Percentiles rank a stretch among this genome's conserved stretches.
phyloP scores from a whole-genome alignment of 257 asterid species.

The Nicotiana noctiflora region DNA sequence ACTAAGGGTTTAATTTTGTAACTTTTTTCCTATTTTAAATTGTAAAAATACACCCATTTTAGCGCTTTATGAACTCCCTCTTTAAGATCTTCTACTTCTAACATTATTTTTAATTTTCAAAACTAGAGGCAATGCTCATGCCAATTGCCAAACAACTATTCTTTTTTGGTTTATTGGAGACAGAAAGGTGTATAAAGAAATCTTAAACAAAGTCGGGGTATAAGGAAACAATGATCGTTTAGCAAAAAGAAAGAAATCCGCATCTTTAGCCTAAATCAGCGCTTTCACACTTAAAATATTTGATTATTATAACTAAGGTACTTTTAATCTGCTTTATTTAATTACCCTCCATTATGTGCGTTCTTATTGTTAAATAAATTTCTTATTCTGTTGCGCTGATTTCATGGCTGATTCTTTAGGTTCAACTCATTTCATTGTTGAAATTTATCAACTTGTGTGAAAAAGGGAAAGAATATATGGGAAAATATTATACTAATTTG shows the following conservation, averaged over 20 bases:
- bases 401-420: not conserved
- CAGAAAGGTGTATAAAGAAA: conserved; percentile 7
- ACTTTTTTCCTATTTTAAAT: conserved; percentile 9
- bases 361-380: not conserved
- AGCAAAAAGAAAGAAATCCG: conserved; percentile 23
- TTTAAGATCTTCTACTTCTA: conserved; percentile 13
- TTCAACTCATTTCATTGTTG: not conserved
- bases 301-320: not conserved
- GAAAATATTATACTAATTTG: not conserved
- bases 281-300: conserved; percentile 15
- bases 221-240: conserved; percentile 12
- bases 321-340: not conserved
- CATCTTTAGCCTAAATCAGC: conserved; percentile 41
- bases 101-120: conserved; percentile 20
- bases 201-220: conserved; percentile 14
- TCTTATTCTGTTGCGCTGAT: not conserved
- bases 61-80: conserved; percentile 4
- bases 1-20: not conserved
- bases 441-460: not conserved
- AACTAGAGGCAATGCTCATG: conserved; percentile 21
- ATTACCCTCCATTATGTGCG: not conserved
- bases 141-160: conserved; percentile 14
- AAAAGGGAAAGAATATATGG: conserved; percentile 1
- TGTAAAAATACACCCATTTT: too few relatives aligned
- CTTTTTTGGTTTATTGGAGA: not conserved